A percentile compares a stretch with the other conserved stretches of the same genome.
Conservation (phyloP, 345 rosid genomes). For the Combretum micranthum region DNA sequence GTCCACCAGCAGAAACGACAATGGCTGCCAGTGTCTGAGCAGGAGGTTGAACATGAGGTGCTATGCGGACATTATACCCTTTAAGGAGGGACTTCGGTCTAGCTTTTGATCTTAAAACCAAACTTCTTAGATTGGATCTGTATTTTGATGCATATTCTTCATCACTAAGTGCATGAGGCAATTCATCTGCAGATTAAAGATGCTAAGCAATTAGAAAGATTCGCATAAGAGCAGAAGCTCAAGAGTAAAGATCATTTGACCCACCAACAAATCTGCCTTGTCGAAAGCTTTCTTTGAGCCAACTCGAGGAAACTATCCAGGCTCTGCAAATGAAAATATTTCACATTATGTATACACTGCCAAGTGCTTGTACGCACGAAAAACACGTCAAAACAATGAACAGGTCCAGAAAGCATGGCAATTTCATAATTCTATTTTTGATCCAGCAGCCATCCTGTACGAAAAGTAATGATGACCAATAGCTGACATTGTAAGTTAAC, state of each 20-base stretch:
- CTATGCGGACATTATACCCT: constrained; percentile 53
- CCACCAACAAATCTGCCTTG: constrained; percentile 62
- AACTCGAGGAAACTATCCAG: constrained; percentile 69
- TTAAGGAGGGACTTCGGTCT: constrained; percentile 45
- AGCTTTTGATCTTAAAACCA: constrained; percentile 57
- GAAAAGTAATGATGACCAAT: too few relatives aligned
- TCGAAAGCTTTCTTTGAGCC: constrained; percentile 63
- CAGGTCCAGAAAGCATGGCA: too few relatives aligned
- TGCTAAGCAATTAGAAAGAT: not conserved
- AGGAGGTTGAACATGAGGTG: constrained; percentile 46
- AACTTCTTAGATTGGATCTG: constrained; percentile 42
- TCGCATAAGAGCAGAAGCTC: not conserved
- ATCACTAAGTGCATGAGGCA: constrained; percentile 36
- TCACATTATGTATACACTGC: not conserved
- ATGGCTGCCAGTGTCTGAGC: constrained; percentile 40
- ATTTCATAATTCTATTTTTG: too few relatives aligned
- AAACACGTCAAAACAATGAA: too few relatives aligned
- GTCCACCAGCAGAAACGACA: constrained; percentile 53
- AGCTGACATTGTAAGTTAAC: too few relatives aligned
- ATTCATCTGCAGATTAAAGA: constrained; percentile 45
- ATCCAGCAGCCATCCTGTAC: too few relatives aligned
- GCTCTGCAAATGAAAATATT: constrained; percentile 40
- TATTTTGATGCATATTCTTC: constrained; percentile 50
- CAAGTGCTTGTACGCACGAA: too few relatives aligned
- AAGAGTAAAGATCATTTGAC: constrained; percentile 19